Base-by-base conservation (phyloP, 2,329 filamentous ascomycete species). In the Tolypocladium ovalisporum region DNA sequence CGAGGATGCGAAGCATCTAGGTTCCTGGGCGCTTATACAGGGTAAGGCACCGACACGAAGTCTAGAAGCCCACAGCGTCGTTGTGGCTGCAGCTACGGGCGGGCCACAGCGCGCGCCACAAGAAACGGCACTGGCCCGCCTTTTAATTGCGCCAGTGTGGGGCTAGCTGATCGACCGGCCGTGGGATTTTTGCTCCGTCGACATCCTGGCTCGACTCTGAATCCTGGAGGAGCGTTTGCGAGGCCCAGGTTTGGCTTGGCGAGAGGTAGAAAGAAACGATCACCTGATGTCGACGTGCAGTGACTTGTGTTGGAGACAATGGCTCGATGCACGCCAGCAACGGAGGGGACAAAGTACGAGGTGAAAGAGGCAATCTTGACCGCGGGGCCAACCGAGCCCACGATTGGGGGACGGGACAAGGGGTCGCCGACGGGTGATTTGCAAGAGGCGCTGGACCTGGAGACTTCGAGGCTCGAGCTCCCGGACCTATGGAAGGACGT, bases 101-200 rank as follows among this genome's bases (percentile, higher is more conserved):
- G 29, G 27, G 27, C 58, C 49, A 51, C 47, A 62, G 61, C 63
- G 64, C 60, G 58, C 62, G 63, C 63, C 62, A 65, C 63, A 64
- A 57, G 60, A 62, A 60, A 61, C 61, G 60, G 62, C 62, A 59
- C 27, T 4, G 8, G 8, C 27, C 29, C 17, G 22, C 17, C 27
- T 27, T n/a, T n/a, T n/a, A 34, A 19, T 32, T 49, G 27, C 44
- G 27, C 15, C 44, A 5, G 19, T 51, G 27, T 51, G 47, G 47
- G 29, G 47, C 27, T 29, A 34, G 4, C 47, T 32, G 27, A 51
- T 32, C 27, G 27, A 27, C 27, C 42, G n/a, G 3, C 37, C n/a
- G n/a, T 12, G n/a, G 40, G 40, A 24, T 29, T 17, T 29, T 19
- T 49, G 15, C 27, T 32, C 27, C 5, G 27, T 51, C 27, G 27